phyloP scores from a whole-genome alignment of 352 stramenopile genomes.

The Phytophthora cajani region DNA sequence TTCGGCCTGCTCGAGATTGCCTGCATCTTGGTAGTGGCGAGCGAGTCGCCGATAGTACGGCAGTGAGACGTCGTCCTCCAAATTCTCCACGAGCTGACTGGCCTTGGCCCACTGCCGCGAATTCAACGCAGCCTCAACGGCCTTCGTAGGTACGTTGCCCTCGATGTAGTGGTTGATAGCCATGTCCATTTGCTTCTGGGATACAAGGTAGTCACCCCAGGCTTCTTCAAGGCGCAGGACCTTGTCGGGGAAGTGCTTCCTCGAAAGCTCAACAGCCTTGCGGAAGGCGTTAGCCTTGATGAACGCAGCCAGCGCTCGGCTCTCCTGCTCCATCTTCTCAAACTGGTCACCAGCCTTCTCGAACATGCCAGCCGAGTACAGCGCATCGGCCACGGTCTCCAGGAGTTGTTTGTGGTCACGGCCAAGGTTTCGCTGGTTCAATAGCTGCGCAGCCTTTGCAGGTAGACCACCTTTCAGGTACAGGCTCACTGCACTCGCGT shows the following conservation, averaged over 20 bases:
- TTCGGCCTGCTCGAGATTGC: conserved; percentile 89
- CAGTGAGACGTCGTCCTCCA: conserved; percentile 90
- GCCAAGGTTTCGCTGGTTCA: conserved; percentile 88
- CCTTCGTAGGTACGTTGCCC: conserved; percentile 92
- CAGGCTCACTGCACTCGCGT: conserved; percentile 90
- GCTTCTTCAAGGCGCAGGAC: conserved; percentile 91
- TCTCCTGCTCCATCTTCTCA: conserved; percentile 93
- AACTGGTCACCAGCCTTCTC: conserved; percentile 95
- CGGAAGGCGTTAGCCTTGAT: conserved; percentile 93
- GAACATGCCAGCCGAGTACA: conserved; percentile 91
- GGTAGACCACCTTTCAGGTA: conserved; percentile 94
- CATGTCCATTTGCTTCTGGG: conserved; percentile 95
- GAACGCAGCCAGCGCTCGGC: conserved; percentile 90
- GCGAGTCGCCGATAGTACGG: conserved; percentile 92
- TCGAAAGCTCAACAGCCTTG: conserved; percentile 93
- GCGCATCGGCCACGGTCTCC: conserved; percentile 91
- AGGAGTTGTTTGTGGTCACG: conserved; percentile 88
- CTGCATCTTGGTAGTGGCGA: conserved; percentile 90
- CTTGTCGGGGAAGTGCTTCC: conserved; percentile 91
- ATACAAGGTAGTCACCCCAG: conserved; percentile 95
- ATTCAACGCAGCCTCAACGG: conserved; percentile 92
- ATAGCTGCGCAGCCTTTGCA: conserved; percentile 88
- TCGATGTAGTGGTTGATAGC: conserved; percentile 98
- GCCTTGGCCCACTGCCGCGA: conserved; percentile 95
- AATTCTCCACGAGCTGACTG: conserved; percentile 90